These are phyloP conservation scores for Setaria viridis DNA, from an alignment of 202 grass and related monocot genomes.

Conservation along the genomic window DNA sequence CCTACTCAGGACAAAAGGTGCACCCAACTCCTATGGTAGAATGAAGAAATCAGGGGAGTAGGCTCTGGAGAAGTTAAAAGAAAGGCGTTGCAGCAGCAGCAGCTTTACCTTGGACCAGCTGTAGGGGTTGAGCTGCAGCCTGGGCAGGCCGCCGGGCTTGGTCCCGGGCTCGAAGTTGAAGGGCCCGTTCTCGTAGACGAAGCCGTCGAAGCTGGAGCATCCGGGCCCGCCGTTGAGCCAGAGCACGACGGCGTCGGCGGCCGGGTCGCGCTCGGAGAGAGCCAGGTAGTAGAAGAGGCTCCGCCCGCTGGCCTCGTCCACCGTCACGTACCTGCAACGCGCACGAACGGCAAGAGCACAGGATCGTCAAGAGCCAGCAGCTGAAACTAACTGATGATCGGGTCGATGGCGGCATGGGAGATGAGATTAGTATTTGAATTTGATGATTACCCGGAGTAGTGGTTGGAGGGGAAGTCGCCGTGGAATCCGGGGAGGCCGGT, in stretches of 20 bases:
- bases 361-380: no score
- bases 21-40: background rate
- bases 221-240: conserved; percentile 90
- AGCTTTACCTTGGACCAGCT: conserved; percentile 76
- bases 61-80: no score
- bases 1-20: no score
- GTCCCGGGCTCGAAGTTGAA: conserved; percentile 71
- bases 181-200: conserved; percentile 82
- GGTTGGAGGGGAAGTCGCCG: conserved; percentile 59
- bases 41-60: background rate
- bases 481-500: conserved; percentile 63
- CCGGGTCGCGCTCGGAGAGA: conserved; percentile 66
- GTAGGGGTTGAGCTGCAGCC: conserved; percentile 77
- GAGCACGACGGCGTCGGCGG: conserved; percentile 70
- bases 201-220: conserved; percentile 88
- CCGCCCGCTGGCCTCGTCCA: conserved; percentile 59
- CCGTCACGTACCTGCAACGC: conserved; percentile 43
- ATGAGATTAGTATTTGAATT: no score
- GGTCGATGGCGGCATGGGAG: background rate
- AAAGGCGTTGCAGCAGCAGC: background rate
- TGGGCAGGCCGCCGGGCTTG: conserved; percentile 46
- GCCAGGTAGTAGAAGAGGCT: conserved; percentile 89
- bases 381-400: background rate
- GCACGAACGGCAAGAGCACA: no score
- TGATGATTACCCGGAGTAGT: conserved; percentile 60